Percentiles rank a stretch among this genome's conserved stretches.
Conservation (phyloP, 352 stramenopile genomes). For the Globisporangium carolinianum region DNA sequence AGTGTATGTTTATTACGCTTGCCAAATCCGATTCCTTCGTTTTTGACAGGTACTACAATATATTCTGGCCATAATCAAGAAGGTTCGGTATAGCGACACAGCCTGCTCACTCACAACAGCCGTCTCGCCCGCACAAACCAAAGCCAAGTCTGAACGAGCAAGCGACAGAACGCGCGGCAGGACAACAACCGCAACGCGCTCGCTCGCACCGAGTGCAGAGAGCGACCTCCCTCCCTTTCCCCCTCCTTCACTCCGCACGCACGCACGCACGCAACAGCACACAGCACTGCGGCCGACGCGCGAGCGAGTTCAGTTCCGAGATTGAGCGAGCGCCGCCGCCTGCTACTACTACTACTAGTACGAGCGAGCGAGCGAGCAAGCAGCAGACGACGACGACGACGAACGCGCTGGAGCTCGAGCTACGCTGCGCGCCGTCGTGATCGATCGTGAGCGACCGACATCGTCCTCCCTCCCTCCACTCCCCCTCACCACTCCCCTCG, state of each 20-base stretch:
- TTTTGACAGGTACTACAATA: too few species aligned
- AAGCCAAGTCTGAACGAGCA: background rate
- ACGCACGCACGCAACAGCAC: background rate
- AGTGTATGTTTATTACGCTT: too few species aligned
- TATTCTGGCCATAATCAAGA: too few species aligned
- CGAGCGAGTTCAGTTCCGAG: background rate
- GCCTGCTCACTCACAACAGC: too few species aligned
- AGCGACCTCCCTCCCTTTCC: constrained; percentile 5
- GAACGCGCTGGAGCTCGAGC: too few species aligned
- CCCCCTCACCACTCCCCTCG: too few species aligned
- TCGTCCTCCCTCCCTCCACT: too few species aligned
- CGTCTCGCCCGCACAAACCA: background rate
- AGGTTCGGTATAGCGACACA: too few species aligned
- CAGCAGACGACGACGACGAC: too few species aligned
- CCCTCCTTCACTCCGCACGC: background rate
- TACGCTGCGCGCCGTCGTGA: too few species aligned
- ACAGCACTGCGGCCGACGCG: background rate
- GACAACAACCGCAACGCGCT: background rate
- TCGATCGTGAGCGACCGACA: too few species aligned
- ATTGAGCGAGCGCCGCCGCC: background rate
- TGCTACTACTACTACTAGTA: background rate
- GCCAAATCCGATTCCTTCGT: too few species aligned
- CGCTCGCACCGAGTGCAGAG: constrained; percentile 4
- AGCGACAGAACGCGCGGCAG: constrained; percentile 2
- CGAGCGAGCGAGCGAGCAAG: background rate